Evolutionary conservation across 2,329 filamentous ascomycete genomes (phyloP).

Genomic region (Diaporthe sp.): DNA sequence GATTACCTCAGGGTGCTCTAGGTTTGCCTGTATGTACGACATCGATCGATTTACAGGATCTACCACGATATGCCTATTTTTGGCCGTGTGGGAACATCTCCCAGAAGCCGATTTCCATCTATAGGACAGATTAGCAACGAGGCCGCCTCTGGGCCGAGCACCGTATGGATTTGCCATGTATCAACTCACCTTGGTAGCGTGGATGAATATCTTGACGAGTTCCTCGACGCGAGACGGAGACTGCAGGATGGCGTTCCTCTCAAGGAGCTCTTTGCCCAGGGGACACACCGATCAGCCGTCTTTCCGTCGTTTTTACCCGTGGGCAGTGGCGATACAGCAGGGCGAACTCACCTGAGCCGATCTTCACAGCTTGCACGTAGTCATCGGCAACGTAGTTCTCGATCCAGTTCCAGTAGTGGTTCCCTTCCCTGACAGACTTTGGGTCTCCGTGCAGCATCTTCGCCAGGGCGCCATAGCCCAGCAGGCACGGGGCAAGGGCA

Average conservation of each 20-base stretch:
- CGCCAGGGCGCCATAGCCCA: conserved; percentile 90
- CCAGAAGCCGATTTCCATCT: conserved; percentile 84
- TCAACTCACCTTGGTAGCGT: conserved; percentile 80
- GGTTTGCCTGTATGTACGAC: neutral
- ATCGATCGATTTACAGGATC: conserved; percentile 7
- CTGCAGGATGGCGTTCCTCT: conserved; percentile 79
- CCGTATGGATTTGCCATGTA: neutral
- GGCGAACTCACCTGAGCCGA: conserved; percentile 73
- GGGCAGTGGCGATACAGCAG: neutral
- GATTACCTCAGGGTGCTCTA: neutral
- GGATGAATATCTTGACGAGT: conserved; percentile 85
- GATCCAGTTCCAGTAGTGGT: conserved; percentile 92
- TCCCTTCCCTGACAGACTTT: conserved; percentile 72
- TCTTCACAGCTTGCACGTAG: conserved; percentile 79
- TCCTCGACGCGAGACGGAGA: conserved; percentile 84
- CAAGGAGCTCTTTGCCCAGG: conserved; percentile 73
- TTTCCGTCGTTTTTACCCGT: neutral
- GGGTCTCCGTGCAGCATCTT: conserved; percentile 75
- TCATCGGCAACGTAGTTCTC: conserved; percentile 88
- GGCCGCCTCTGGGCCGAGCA: conserved; percentile 39
- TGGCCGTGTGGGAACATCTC: conserved; percentile 64
- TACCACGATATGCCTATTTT: neutral
- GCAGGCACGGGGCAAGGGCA: conserved; percentile 85
- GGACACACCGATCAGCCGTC: neutral
- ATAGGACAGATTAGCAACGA: conserved; percentile 42